Base-by-base conservation (phyloP, 495 filamentous ascomycete species). In the Amphirosellinia nigrospora region DNA sequence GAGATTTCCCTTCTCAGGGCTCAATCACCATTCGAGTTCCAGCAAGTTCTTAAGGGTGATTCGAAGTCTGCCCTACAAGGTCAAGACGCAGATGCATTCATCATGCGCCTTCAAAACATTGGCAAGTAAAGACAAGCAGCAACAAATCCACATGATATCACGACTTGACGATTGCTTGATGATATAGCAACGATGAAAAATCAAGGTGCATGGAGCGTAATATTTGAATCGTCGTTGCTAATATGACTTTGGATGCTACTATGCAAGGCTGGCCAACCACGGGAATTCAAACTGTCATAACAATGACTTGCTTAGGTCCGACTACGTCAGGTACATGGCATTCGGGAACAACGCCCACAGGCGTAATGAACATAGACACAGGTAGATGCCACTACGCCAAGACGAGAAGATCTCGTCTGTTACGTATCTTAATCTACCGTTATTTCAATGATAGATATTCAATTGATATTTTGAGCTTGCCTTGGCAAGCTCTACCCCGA, bases 1-100 rank as follows among this genome's bases (percentile, higher is more conserved):
- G 83, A 84, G 72, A 81, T 82, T 75, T 60, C 75, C 11, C 75
- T 85, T 4, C 75, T 85, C 5, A 75, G 78, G n/a, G 73, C 81
- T 4, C 74, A 73, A 32, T 77, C 70, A 0, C 60, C 73, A 3
- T 70, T 53, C 0, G 82, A 85, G 46, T 72, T 84, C 36, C 78
- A 65, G 46, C 64, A 68, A 3, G 69, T 78, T 15, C 72, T 85
- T 0, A 64, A 76, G 28, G 36, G 26, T 6, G 45, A 64, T 48
- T 34, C 48, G 46, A 70, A 64, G 16, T 34, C 39, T 16, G 19
- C 19, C 10, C 38, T 28, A 11, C 59, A 65, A 43, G 52, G 52
- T 23, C 62, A 59, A 41, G 69, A 66, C 15, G 53, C 60, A 9
- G 69, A 66, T 34, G 53, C 36, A 28, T 71, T 61, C 16, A 66